Conservation (phyloP, 2,329 filamentous ascomycete genomes). For the Fusarium gaditjirri region DNA sequence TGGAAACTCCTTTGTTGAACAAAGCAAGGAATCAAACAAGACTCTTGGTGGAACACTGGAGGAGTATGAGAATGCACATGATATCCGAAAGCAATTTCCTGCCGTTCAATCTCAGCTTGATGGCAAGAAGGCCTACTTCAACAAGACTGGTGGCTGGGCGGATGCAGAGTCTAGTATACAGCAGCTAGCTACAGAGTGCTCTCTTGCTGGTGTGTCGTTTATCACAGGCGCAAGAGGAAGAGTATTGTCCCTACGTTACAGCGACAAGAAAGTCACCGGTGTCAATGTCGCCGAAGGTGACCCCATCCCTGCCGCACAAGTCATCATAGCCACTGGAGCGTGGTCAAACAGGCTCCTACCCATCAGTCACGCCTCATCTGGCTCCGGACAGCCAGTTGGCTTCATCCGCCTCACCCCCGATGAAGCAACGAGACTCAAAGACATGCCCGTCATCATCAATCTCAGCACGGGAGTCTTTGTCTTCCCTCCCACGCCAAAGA, state of each 20-base stretch:
- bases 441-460: conserved; percentile 69
- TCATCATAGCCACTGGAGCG: conserved; percentile 74
- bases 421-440: conserved; percentile 64
- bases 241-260: conserved; percentile 39
- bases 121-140: conserved; percentile 43
- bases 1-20: conserved; percentile 39
- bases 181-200: conserved; percentile 43
- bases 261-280: conserved; percentile 34
- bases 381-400: conserved; percentile 73
- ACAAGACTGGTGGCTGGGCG: conserved; percentile 48
- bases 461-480: conserved; percentile 64
- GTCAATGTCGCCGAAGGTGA: conserved; percentile 49
- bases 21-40: conserved; percentile 24
- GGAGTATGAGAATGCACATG: conserved; percentile 41
- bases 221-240: conserved; percentile 46
- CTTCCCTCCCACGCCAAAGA: conserved; percentile 61
- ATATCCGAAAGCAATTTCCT: conserved; percentile 31
- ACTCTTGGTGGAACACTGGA: conserved; percentile 31
- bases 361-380: conserved; percentile 68
- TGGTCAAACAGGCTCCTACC: conserved; percentile 69
- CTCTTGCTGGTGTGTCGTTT: conserved; percentile 46
- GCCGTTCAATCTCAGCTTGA: conserved; percentile 37
- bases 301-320: conserved; percentile 64
- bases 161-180: conserved; percentile 45
- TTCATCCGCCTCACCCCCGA: conserved; percentile 70